Evolutionary conservation across 2,329 filamentous ascomycete species (phyloP), one percentile per base, ranked within the genome.

Genomic region (Clarireedia monteithiana): DNA sequence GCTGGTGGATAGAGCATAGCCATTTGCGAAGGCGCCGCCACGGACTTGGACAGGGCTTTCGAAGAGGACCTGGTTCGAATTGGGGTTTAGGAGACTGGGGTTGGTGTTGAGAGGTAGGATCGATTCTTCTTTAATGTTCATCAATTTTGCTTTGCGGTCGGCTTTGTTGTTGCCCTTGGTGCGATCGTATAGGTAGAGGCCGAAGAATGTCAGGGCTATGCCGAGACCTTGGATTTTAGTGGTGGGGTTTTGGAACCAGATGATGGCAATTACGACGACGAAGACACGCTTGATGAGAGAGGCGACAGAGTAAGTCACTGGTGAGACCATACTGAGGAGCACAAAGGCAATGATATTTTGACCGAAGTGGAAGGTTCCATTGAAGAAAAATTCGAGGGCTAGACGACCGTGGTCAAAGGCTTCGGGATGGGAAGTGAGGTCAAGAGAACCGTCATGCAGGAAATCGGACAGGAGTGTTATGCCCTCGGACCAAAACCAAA

Each of bases 251-350:
- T 90, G 87, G 73, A 97, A 99, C 94, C 94, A 99, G 63, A 97
- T 75, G 60, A 99, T 92, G 6, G 94, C 91, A 64, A 96, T 87
- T 58, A 94, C 82, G 65, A 99, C 96, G 67, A 99, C 92, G 68
- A 96, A 96, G 12, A 99, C 94, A 49, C 94, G 87, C 75, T 99
- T 99, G 72, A 99, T 94, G 59, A 99, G 77, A 56, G 88, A 95
- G 38, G 94, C 94, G 39, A 99, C 92, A 0, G 90, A 96, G 74
- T 99, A 99, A 0, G 94, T 97, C 39, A 99, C 94, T 0, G 94
- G 94, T 0, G 91, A 95, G 12, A 97, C 88, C 76, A 96, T 88
- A 53, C 91, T 96, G 6, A 99, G 77, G 5, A 99, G 78, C 23
- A 96, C 78, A 68, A 99, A 99, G 0, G 94, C 94, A 54, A 99